Evolutionary conservation across 2,329 filamentous ascomycete genomes (phyloP).

Genomic region (Ophiostoma perfectum): DNA sequence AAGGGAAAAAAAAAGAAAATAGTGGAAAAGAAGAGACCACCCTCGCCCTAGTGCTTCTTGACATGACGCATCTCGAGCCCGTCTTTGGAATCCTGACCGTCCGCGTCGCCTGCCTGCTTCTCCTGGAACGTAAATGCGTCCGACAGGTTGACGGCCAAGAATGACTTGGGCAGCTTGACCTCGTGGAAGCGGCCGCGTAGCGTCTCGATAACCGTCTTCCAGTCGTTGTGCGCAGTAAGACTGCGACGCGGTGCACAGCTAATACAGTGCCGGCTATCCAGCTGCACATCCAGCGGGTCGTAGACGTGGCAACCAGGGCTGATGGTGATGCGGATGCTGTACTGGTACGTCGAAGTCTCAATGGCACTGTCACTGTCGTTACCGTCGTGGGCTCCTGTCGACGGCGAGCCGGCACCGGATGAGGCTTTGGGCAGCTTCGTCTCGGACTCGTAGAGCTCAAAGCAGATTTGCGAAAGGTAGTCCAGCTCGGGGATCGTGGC

Average conservation of each 20-base stretch:
- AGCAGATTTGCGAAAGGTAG: slow-evolving; percentile 95
- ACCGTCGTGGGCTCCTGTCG: not conserved
- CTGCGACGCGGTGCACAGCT: slow-evolving; percentile 86
- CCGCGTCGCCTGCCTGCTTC: slow-evolving; percentile 43
- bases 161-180: slow-evolving; percentile 62
- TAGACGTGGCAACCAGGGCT: slow-evolving; percentile 94
- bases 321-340: slow-evolving; percentile 93
- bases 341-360: slow-evolving; percentile 62
- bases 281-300: slow-evolving; percentile 90
- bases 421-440: slow-evolving; percentile 45
- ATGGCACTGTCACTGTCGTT: slow-evolving; percentile 40
- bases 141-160: slow-evolving; percentile 59
- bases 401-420: not conserved
- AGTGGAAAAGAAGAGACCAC: not conserved
- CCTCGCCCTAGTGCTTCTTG: not conserved
- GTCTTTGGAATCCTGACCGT: slow-evolving; percentile 31
- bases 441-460: slow-evolving; percentile 94
- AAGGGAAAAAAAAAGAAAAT: not conserved
- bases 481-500: slow-evolving; percentile 95
- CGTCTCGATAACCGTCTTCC: slow-evolving; percentile 96
- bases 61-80: slow-evolving; percentile 21
- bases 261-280: slow-evolving; percentile 95
- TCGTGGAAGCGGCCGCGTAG: slow-evolving; percentile 87
- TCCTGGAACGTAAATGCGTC: slow-evolving; percentile 59
- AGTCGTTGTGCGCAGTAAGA: slow-evolving; percentile 85